Evolutionary conservation across 768 basidiomycete genomes (phyloP).

Genomic region (Rhizopogon vulgaris): DNA sequence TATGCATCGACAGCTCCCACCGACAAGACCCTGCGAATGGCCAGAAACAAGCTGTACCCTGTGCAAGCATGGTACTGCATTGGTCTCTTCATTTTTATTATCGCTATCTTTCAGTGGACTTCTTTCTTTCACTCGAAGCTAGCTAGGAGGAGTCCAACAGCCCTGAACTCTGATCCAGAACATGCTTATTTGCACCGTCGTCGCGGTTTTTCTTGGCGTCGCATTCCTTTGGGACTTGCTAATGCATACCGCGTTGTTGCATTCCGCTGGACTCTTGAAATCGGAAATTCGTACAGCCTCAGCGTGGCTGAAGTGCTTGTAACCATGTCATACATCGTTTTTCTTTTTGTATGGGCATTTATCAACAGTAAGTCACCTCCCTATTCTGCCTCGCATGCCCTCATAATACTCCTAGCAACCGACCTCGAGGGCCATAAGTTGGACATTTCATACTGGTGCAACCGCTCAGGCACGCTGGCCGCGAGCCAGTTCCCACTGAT

Average conservation of each 20-base stretch:
- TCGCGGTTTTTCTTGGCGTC: constrained; percentile 33
- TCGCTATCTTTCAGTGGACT: constrained; percentile 8
- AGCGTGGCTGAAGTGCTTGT: constrained; percentile 38
- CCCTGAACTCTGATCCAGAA: constrained; percentile 1
- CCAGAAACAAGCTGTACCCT: constrained; percentile 5
- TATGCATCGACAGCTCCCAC: neutral
- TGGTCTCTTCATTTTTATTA: constrained; percentile 8
- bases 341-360: constrained; percentile 36
- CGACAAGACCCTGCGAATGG: constrained; percentile 1
- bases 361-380: constrained; percentile 35
- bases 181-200: constrained; percentile 7
- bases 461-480: constrained; percentile 39
- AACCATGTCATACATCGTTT: constrained; percentile 37
- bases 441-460: constrained; percentile 16
- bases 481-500: constrained; percentile 47
- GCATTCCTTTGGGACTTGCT: constrained; percentile 28
- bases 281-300: constrained; percentile 33
- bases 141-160: neutral
- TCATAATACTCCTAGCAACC: constrained; percentile 12
- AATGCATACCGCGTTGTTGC: constrained; percentile 38
- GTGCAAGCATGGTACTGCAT: constrained; percentile 10
- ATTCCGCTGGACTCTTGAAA: constrained; percentile 40
- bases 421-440: constrained; percentile 11
- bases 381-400: neutral
- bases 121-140: constrained; percentile 11